phyloP scores from a whole-genome alignment of 2,329 filamentous ascomycete genomes.

The Aaosphaeria pasadenensis region DNA sequence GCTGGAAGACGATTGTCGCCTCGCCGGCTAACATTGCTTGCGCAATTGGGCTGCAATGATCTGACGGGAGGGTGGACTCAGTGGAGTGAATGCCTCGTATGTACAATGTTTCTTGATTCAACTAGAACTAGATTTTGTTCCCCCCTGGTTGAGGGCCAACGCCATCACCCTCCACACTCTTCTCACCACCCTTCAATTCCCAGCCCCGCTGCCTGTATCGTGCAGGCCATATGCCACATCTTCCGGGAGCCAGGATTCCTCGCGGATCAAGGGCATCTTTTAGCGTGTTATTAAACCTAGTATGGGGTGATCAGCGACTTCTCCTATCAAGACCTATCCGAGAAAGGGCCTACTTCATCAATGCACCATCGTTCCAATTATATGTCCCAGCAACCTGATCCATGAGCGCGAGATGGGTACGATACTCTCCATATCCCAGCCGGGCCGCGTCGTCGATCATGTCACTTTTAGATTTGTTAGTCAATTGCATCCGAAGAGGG shows the following conservation, averaged over 20 bases:
- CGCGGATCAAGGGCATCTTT: slow-evolving; percentile 45
- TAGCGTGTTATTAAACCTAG: slow-evolving; percentile 39
- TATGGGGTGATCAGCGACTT: too few relatives aligned
- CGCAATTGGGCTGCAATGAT: too few relatives aligned
- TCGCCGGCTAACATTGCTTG: too few relatives aligned
- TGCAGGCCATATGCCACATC: slow-evolving; percentile 8
- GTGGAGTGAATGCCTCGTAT: too few relatives aligned
- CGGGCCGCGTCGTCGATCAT: slow-evolving; percentile 38
- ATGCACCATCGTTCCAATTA: slow-evolving; percentile 42
- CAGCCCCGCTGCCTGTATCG: slow-evolving; percentile 4
- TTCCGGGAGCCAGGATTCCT: slow-evolving; percentile 14
- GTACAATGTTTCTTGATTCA: not conserved
- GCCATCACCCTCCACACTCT: slow-evolving; percentile 1
- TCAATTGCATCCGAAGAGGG: not conserved
- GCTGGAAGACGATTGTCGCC: too few relatives aligned
- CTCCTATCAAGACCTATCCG: too few relatives aligned
- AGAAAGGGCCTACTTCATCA: slow-evolving; percentile 26
- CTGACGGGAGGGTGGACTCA: too few relatives aligned
- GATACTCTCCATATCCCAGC: slow-evolving; percentile 45
- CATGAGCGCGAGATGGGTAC: slow-evolving; percentile 47
- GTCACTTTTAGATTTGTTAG: not conserved
- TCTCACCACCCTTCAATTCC: slow-evolving; percentile 1
- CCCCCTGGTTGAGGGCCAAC: not conserved
- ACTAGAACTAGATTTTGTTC: not conserved
- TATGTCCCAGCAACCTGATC: slow-evolving; percentile 50